Base-by-base conservation (phyloP, 495 filamentous ascomycete species). In the Hyaloscypha hepaticicola region DNA sequence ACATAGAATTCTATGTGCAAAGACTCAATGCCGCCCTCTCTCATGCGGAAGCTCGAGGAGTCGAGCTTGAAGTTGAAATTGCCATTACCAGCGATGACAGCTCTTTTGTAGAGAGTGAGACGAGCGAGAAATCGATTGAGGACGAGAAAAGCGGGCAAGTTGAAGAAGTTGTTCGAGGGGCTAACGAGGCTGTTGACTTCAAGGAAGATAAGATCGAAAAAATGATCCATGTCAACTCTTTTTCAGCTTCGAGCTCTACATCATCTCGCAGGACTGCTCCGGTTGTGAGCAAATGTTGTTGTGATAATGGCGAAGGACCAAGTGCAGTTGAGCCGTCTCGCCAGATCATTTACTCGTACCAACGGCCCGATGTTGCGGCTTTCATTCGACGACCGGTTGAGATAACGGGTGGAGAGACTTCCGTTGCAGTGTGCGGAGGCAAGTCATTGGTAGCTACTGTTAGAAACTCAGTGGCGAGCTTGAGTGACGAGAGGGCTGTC, bases 401-500 rank as follows among this genome's bases (percentile, higher is more conserved):
- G 75, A 82, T 81, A 21, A 91, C 92, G 0, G 79, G 81, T 21
- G 93, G 93, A 2, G 93, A 97, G 79, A 92, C 85, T 6, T 88
- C 87, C 0, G 88, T 96, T 0, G 88, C 89, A 0, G 91, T 90
- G 0, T 96, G 93, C 66, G 93, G 93, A 29, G 89, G 89, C 6
- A 76, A 76, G 38, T 85, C 86, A 0, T 69, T 97, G 53, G 84
- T 86, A 3, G 80, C 85, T 26, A 81, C 83, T 58, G 85, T 90
- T 2, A 80, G 91, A 48, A 85, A 83, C 26, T 86, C 79, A 53
- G 88, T 93, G 1, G 89, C 88, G 0, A 82, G 76, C 14, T 69
- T 96, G 50, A 89, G 88, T 59, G 90, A 97, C 75, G 93, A 96
- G 74, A 77, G 93, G 58, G 93, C 90, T 0, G 89, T 96, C 38